Base-by-base conservation (phyloP, 768 basidiomycete species). In the Nidula microcarpa region DNA sequence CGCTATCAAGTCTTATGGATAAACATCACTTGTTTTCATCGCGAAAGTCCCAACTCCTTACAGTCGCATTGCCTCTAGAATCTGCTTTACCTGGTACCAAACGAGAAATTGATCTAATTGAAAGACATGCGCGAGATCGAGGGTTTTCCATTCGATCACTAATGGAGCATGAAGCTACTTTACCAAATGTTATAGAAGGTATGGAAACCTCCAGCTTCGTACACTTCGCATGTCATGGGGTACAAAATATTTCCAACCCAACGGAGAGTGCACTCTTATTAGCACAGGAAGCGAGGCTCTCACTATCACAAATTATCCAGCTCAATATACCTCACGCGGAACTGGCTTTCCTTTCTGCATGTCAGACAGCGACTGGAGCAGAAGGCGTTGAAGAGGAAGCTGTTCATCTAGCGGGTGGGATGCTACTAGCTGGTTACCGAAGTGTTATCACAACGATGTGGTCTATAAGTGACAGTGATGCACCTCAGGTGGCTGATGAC, bases 281-380 rank as follows among this genome's bases (percentile, higher is more conserved):
- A 1, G 55, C 59, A 43, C 53, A 62, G 47, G 55, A 54, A 6
- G 37, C 37, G 8, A 46, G 53, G 3, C 57, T 66, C 11, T 49
- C 59, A 43, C 32, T 68, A 11, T 41, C 63, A 47, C 52, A 51
- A 18, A 57, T 71, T 18, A 60, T 69, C 46, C 51, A 33, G 53
- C 55, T 56, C 1, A 39, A 57, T 50, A 48, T 71, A 49, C 60
- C 62, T 8, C 17, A 57, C 52, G 62, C 67, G 30, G 60, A 66
- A 39, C 61, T 79, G 41, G 78, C 70, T 0, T 75, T 77, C 57
- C 67, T 80, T 3, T 76, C 77, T 5, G 77, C 78, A 0, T 80
- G 78, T 53, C 67, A 79, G 52, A 78, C 72, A 6, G 74, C 74
- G 0, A 66, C 55, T 37, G 72, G 75, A 1, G 63, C 66, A 18